Conservation (phyloP, 1,284 basidiomycete species). For the Veloporphyrellus conicus region DNA sequence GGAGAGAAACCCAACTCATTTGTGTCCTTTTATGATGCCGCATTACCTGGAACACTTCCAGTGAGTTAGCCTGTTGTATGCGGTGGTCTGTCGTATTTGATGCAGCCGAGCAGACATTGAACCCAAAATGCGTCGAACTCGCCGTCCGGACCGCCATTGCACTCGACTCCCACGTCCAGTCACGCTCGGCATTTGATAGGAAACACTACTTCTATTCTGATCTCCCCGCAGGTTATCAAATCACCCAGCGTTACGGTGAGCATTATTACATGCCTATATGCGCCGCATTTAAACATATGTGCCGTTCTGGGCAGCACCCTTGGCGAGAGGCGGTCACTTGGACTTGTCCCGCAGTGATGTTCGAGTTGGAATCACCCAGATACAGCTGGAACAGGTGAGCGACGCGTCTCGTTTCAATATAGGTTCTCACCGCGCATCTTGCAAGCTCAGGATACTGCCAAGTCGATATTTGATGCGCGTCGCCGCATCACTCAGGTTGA, state of each 20-base stretch:
- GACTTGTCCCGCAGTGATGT: constrained; percentile 43
- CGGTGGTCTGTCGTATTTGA: not conserved
- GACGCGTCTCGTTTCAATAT: not conserved
- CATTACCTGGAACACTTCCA: constrained; percentile 90
- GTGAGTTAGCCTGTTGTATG: constrained; percentile 43
- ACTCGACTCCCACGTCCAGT: constrained; percentile 68
- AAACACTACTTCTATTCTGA: constrained; percentile 99
- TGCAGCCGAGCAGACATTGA: constrained; percentile 58
- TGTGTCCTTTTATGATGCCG: constrained; percentile 84
- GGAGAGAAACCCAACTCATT: constrained; percentile 64
- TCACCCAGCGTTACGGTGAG: constrained; percentile 90
- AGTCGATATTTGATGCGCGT: constrained; percentile 68
- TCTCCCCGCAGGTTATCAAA: constrained; percentile 92
- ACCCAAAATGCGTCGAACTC: constrained; percentile 76
- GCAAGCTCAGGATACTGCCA: constrained; percentile 80
- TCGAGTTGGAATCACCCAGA: constrained; percentile 80
- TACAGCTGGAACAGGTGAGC: constrained; percentile 90
- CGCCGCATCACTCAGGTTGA: constrained; percentile 69
- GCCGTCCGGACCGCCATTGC: constrained; percentile 82
- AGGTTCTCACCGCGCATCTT: constrained; percentile 5
- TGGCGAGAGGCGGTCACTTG: constrained; percentile 72
- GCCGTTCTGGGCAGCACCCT: constrained; percentile 51
- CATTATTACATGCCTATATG: not conserved
- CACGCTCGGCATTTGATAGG: constrained; percentile 83
- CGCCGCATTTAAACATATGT: not conserved